phyloP scores from a whole-genome alignment of 306 rosid genomes.

The Castanea crenata region DNA sequence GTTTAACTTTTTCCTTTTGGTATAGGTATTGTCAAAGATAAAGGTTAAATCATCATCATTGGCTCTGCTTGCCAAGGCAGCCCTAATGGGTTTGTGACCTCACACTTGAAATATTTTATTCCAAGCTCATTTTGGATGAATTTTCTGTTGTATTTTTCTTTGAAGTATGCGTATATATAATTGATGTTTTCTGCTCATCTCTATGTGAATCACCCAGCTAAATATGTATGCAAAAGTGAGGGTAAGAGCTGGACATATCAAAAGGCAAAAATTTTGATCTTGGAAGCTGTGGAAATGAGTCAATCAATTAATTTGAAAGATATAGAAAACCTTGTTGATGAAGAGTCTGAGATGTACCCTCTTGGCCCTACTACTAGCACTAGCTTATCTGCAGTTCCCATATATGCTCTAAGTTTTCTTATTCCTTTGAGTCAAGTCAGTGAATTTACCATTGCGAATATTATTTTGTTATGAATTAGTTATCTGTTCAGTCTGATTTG shows the following conservation, averaged over 20 bases:
- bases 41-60: conserved; percentile 83
- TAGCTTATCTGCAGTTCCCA: conserved; percentile 75
- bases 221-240: conserved; percentile 80
- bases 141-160: conserved; percentile 17
- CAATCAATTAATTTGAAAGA: conserved; percentile 61
- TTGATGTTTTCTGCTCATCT: conserved; percentile 26
- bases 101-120: conserved; percentile 5
- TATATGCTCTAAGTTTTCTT: no score
- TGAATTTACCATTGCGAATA: no score
- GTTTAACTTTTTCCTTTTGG: conserved; percentile 36
- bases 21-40: conserved; percentile 79
- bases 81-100: conserved; percentile 76
- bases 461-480: no score
- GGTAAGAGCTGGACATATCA: conserved; percentile 80
- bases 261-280: conserved; percentile 81
- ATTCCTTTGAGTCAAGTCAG: no score
- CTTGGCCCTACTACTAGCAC: conserved; percentile 91
- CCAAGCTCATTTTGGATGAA: conserved; percentile 20
- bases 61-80: conserved; percentile 85
- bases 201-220: conserved; percentile 58
- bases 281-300: conserved; percentile 83
- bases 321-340: conserved; percentile 71
- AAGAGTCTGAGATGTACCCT: conserved; percentile 82
- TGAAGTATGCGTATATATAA: conserved; percentile 11
- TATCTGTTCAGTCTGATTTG: no score